Conservation (phyloP, 192 early-diverging fungal genomes). For the Linnemannia exigua region DNA sequence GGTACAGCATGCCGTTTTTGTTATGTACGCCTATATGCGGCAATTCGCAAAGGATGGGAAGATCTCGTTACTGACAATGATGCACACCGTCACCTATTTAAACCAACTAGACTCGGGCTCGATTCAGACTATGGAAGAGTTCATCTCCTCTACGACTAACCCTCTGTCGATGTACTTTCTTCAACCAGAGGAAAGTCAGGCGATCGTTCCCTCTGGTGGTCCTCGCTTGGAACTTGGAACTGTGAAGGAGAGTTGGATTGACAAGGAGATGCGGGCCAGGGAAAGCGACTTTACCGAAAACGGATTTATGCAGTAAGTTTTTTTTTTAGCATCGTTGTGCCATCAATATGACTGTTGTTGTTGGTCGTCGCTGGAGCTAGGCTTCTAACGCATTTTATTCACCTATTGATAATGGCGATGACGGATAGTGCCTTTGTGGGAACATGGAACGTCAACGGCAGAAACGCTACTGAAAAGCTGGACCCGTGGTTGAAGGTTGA, state of each 20-base stretch:
- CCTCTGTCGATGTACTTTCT: constrained; percentile 50
- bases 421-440: constrained; percentile 77
- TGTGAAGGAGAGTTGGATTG: constrained; percentile 50
- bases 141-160: constrained; percentile 36
- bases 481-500: constrained; percentile 74
- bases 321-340: neutral
- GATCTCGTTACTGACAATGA: constrained; percentile 9
- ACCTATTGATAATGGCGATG: neutral
- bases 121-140: constrained; percentile 37
- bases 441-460: constrained; percentile 94
- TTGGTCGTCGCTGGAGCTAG: too few relatives aligned
- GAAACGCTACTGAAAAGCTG: constrained; percentile 69
- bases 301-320: constrained; percentile 43
- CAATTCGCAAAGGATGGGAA: neutral
- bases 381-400: neutral
- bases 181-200: constrained; percentile 39
- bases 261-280: constrained; percentile 44
- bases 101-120: constrained; percentile 2
- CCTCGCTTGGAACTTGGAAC: constrained; percentile 31
- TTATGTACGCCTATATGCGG: neutral
- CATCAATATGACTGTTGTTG: neutral
- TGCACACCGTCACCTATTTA: neutral
- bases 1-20: neutral
- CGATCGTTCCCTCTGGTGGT: neutral
- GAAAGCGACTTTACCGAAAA: constrained; percentile 37